Conservation (phyloP, 495 filamentous ascomycete genomes). For the Achaetomiella virescens region DNA sequence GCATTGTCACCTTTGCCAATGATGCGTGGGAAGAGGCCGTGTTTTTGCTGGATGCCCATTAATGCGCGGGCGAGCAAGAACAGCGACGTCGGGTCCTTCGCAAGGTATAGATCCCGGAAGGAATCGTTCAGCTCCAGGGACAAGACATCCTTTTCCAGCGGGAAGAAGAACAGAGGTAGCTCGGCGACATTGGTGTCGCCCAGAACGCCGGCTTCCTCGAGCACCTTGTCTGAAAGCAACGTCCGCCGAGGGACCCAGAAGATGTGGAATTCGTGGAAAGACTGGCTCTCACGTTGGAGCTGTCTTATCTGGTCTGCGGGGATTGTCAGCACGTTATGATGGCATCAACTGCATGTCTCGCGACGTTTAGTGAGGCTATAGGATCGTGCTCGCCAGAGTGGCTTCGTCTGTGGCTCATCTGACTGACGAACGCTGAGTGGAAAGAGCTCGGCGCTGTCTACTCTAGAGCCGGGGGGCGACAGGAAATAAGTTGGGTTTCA, state of each 20-base stretch:
- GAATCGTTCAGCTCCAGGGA: constrained; percentile 85
- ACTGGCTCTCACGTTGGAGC: constrained; percentile 73
- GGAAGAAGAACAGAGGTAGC: constrained; percentile 81
- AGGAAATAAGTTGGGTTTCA: constrained; percentile 12
- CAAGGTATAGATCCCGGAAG: constrained; percentile 80
- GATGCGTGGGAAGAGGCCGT: constrained; percentile 92
- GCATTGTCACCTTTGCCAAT: constrained; percentile 95
- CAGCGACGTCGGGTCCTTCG: constrained; percentile 84
- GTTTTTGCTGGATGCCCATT: constrained; percentile 85
- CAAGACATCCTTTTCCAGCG: constrained; percentile 83
- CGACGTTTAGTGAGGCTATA: constrained; percentile 11
- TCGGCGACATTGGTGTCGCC: constrained; percentile 87
- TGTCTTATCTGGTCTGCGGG: constrained; percentile 81
- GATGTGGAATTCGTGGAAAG: constrained; percentile 89
- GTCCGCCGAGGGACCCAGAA: constrained; percentile 92
- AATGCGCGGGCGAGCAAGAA: constrained; percentile 87
- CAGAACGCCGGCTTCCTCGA: constrained; percentile 89
- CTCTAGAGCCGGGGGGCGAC: constrained; percentile 14
- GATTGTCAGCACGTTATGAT: constrained; percentile 33
- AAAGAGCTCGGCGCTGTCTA: constrained; percentile 25
- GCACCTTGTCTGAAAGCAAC: constrained; percentile 79
- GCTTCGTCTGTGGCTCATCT: constrained; percentile 22
- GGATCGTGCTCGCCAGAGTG: constrained; percentile 18
- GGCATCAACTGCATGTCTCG: constrained; percentile 4
- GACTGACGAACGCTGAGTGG: constrained; percentile 9